Base-by-base conservation (phyloP, 2,329 filamentous ascomycete species). In the Claviceps digitariae region DNA sequence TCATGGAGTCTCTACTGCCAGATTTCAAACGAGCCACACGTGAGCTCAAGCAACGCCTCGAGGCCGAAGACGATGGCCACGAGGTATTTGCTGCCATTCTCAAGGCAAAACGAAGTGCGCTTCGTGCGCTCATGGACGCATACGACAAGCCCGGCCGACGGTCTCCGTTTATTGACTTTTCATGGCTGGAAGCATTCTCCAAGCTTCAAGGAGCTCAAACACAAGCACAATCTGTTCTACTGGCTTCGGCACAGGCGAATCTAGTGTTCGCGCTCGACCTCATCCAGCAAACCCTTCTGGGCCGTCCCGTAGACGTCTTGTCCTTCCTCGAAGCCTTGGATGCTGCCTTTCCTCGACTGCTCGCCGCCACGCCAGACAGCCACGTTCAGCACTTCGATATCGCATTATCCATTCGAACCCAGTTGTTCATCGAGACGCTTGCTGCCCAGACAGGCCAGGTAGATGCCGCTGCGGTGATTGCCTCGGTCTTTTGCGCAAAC, bases 351-450 rank as follows among this genome's bases (percentile, higher is more conserved):
- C 66, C 67, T 7, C 36, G 51, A 5, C 62, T 63, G 4, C 65
- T 72, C 43, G 43, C 57, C 12, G 52, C 57, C 12, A 53, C 59
- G 4, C 57, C 58, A 2, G 54, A 56, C 2, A 47, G 55, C 15
- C 50, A 56, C 36, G 52, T 56, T 4, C 50, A 55, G 12, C 49
- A 59, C 13, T 57, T 58, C 15, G 43, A 63, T 3, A 55, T 68
- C 8, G 65, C 65, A 2, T 57, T 74, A 25, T 59, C 66, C 4
- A 64, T 74, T 27, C 70, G 71, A 45, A 71, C 68, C 0, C 64
- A 65, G 49, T 58, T 61, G 40, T 58, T 66, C 45, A 64, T 74
- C 21, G 62, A 65, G 44, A 47, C 38, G 1, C 54, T 69, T 2
- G 60, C 59, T 6, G 46, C 27, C 1, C 47, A 51, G 6, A 50